Evolutionary conservation across 257 asterid genomes (phyloP).

Genomic region (Solanum bulbocastanum): DNA sequence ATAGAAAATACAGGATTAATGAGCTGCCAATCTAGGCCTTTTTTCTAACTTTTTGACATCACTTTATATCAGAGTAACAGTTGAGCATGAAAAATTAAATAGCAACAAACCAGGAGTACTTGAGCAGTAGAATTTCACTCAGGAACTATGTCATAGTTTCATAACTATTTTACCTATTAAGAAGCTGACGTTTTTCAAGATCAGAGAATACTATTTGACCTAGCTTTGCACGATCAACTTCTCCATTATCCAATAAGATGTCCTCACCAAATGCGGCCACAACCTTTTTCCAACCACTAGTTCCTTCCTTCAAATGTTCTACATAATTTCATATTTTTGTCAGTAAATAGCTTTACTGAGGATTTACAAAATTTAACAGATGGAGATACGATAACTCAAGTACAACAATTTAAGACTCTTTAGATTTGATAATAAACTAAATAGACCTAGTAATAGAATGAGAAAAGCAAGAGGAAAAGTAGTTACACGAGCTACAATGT

Average conservation of each 20-base stretch:
- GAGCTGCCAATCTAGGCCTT: not conserved
- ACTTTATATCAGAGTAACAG: not conserved
- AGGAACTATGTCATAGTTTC: too few species aligned
- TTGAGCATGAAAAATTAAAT: not conserved
- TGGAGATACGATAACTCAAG: not conserved
- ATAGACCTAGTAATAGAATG: not conserved
- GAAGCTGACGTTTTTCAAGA: constrained; percentile 74
- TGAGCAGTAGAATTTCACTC: not conserved
- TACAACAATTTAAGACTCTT: not conserved
- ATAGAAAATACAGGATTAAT: not conserved
- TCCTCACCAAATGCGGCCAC: constrained; percentile 77
- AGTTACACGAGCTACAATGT: constrained; percentile 72
- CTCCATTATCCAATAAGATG: constrained; percentile 58
- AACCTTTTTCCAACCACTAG: constrained; percentile 84
- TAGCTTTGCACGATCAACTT: constrained; percentile 74
- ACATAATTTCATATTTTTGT: not conserved
- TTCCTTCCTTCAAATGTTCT: constrained; percentile 75
- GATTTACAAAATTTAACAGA: not conserved
- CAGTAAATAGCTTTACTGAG: not conserved
- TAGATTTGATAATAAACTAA: not conserved
- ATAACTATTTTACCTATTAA: constrained; percentile 48
- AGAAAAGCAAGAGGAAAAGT: not conserved
- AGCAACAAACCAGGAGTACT: not conserved
- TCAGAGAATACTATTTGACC: constrained; percentile 77
- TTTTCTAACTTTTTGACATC: not conserved